These are phyloP conservation scores for Lanmaoa rubissima DNA, from an alignment of 768 basidiomycete genomes.

Conservation along the genomic window DNA sequence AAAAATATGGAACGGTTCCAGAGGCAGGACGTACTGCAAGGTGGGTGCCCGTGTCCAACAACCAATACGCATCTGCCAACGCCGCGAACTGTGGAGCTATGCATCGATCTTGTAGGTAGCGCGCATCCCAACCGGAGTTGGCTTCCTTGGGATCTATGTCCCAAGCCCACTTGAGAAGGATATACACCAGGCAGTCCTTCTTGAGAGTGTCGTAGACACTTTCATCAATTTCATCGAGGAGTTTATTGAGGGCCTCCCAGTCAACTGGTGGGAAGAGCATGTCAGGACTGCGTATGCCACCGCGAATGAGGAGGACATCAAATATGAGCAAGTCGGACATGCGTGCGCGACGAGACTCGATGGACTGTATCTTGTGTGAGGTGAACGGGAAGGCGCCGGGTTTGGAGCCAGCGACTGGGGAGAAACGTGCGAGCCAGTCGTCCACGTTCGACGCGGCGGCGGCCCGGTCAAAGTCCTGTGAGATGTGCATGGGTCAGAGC, in stretches of 20 bases:
- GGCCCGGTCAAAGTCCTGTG: slow-evolving; percentile 16
- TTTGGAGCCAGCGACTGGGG: slow-evolving; percentile 30
- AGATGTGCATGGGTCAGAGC: background rate
- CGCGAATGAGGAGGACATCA: slow-evolving; percentile 66
- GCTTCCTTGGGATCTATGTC: slow-evolving; percentile 61
- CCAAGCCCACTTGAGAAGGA: slow-evolving; percentile 74
- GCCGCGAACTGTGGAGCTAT: slow-evolving; percentile 75
- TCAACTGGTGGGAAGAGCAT: slow-evolving; percentile 68
- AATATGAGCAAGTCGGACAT: slow-evolving; percentile 68
- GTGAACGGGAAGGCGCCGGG: slow-evolving; percentile 59
- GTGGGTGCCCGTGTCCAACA: slow-evolving; percentile 68
- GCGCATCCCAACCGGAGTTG: slow-evolving; percentile 27
- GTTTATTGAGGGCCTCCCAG: slow-evolving; percentile 46
- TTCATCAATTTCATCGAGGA: slow-evolving; percentile 59
- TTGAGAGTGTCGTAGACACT: slow-evolving; percentile 73
- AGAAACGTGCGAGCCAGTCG: slow-evolving; percentile 43
- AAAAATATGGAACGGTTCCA: background rate
- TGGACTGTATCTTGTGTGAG: slow-evolving; percentile 49
- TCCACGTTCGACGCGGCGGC: slow-evolving; percentile 13
- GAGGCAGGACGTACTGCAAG: slow-evolving; percentile 49
- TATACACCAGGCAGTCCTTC: slow-evolving; percentile 79
- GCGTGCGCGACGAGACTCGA: slow-evolving; percentile 58
- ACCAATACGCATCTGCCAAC: slow-evolving; percentile 85
- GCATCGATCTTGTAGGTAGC: slow-evolving; percentile 50
- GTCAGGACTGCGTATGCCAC: slow-evolving; percentile 58